Evolutionary conservation across 192 early-diverging fungal species (phyloP).

Genomic region (Coemansia sp.): DNA sequence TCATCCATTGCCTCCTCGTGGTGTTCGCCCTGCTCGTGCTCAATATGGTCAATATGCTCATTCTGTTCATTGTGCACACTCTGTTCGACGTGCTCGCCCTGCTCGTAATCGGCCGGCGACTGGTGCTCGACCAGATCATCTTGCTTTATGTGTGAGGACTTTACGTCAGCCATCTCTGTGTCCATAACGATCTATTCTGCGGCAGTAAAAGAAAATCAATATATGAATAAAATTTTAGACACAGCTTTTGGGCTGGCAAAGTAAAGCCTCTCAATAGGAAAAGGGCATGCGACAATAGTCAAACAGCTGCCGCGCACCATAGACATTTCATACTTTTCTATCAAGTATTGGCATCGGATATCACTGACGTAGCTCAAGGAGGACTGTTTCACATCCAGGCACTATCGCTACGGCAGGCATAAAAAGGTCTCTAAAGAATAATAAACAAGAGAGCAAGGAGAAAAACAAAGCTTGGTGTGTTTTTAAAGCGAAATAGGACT

Average conservation of each 20-base stretch:
- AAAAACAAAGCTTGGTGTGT: neutral
- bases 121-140: neutral
- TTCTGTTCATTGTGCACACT: neutral
- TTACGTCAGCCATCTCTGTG: constrained; percentile 6
- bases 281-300: neutral
- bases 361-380: neutral
- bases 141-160: constrained; percentile 3
- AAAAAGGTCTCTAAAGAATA: neutral
- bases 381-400: neutral
- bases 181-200: neutral
- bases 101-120: neutral
- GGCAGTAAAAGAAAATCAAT: neutral
- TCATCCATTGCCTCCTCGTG: constrained; percentile 31
- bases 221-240: neutral
- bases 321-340: neutral
- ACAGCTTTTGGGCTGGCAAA: neutral
- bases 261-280: neutral
- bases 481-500: neutral
- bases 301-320: too few species aligned
- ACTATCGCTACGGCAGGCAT: too few species aligned
- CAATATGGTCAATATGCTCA: neutral
- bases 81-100: constrained; percentile 12
- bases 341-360: neutral
- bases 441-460: neutral
- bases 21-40: constrained; percentile 12